Base-by-base conservation (phyloP, 2,329 filamentous ascomycete species). In the Sporothrix mexicana region DNA sequence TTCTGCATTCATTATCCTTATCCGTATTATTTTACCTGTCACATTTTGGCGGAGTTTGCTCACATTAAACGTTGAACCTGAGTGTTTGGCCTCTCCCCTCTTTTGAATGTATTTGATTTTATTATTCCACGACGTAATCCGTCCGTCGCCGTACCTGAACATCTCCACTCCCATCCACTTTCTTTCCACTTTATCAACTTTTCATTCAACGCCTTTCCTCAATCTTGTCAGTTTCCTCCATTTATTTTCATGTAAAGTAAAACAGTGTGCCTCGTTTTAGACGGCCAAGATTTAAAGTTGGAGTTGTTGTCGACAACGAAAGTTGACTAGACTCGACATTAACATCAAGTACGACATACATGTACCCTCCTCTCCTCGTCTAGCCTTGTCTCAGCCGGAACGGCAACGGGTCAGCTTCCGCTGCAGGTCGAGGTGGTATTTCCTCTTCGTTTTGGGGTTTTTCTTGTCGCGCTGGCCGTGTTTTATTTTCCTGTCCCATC, bases 361-460 rank as follows among this genome's bases (percentile, higher is more conserved):
- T 17, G 5, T 30, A 30, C 5, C 30, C 30, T 30, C 30, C 3
- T 5, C 30, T 30, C 30, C 30, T 30, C 30, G 2, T 5, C 30
- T 30, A 5, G 15, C 47, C 17, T 7, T 43, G 57, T 43, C 57
- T 43, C 20, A 3, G 23, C 55, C 57, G 57, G 57, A 30, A 62
- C 30, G 57, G 57, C 30, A n/a, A 20, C 57, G 36, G 41, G 41
- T 47, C 61, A 45, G 20, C 61, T 47, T 47, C 41, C 41, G 41
- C 61, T 47, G 61, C 41, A 47, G 41, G 61, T 25, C 47, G 61
- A 20, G 61, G 41, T 47, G 41, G 61, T 66, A 47, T 64, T 64
- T 47, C 55, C 55, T 59, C 61, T 47, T 47, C n/a, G n/a, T n/a
- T n/a, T n/a, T n/a, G n/a, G n/a, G n/a, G n/a, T n/a, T 64, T 8